phyloP scores from a whole-genome alignment of 148 eudicot species.

The Rhododendron ferrugineum region DNA sequence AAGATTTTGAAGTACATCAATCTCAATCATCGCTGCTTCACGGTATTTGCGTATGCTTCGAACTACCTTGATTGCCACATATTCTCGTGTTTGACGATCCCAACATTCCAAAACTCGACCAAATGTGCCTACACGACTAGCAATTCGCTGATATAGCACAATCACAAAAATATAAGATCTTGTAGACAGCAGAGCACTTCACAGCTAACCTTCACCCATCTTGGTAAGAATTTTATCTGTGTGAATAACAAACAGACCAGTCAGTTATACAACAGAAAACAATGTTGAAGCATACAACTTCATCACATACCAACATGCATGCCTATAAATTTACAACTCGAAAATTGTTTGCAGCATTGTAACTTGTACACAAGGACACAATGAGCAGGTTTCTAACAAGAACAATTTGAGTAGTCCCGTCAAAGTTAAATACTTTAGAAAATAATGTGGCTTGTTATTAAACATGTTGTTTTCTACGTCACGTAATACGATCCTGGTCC shows the following conservation, averaged over 20 bases:
- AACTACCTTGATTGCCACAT: conserved; percentile 80
- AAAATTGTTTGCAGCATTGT: neutral
- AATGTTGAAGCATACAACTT: neutral
- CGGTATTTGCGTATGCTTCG: conserved; percentile 78
- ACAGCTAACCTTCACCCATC: conserved; percentile 98
- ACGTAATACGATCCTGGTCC: neutral
- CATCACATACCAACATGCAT: neutral
- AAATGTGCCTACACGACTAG: conserved; percentile 87
- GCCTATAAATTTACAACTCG: neutral
- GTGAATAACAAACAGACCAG: conserved; percentile 12
- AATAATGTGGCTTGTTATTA: neutral
- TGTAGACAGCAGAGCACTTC: conserved; percentile 45
- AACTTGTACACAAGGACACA: neutral
- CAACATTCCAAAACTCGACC: conserved; percentile 89
- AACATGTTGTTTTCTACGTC: neutral
- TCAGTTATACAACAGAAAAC: neutral
- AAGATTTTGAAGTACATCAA: conserved; percentile 71
- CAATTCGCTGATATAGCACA: conserved; percentile 50
- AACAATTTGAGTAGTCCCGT: neutral
- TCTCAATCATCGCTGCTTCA: conserved; percentile 83
- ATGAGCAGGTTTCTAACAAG: neutral
- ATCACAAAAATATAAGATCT: conserved; percentile 53
- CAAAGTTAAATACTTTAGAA: neutral
- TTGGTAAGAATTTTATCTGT: conserved; percentile 78
- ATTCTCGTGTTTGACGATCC: conserved; percentile 62